phyloP scores from a whole-genome alignment of 305 asterid genomes.

The Solanum chacoense region DNA sequence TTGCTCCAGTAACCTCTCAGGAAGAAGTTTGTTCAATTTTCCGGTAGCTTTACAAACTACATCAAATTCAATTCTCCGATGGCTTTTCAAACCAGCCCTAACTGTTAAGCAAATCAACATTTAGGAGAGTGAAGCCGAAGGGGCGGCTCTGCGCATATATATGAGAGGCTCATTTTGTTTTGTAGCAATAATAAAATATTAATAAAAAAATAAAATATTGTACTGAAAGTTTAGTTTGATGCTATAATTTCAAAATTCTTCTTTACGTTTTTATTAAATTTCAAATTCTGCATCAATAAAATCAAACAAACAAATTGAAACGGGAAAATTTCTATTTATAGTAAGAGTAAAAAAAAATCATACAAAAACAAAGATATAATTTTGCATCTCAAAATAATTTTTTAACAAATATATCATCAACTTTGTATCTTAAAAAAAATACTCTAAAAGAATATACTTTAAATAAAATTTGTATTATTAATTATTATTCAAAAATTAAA shows the following conservation, averaged over 20 bases:
- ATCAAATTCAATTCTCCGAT: background rate
- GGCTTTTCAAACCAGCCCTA: background rate
- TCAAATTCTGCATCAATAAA: no score
- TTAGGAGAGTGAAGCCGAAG: background rate
- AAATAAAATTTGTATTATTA: no score
- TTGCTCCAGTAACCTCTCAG: background rate
- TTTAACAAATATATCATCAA: background rate
- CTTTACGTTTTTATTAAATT: no score
- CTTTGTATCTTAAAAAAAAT: no score
- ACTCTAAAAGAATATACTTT: background rate
- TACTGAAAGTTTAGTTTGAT: background rate
- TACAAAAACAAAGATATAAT: background rate
- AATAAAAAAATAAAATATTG: no score
- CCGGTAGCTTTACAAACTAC: background rate
- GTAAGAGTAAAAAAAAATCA: background rate
- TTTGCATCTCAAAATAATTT: background rate
- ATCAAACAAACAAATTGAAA: no score
- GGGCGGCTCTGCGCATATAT: background rate
- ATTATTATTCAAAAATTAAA: no score
- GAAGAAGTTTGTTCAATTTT: background rate
- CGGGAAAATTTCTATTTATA: no score
- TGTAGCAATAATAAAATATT: background rate
- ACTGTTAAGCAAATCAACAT: background rate
- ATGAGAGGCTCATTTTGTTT: background rate
- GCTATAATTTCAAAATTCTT: background rate